phyloP scores from a whole-genome alignment of 2,329 filamentous ascomycete species.

The Xylariomycetidae sp. region DNA sequence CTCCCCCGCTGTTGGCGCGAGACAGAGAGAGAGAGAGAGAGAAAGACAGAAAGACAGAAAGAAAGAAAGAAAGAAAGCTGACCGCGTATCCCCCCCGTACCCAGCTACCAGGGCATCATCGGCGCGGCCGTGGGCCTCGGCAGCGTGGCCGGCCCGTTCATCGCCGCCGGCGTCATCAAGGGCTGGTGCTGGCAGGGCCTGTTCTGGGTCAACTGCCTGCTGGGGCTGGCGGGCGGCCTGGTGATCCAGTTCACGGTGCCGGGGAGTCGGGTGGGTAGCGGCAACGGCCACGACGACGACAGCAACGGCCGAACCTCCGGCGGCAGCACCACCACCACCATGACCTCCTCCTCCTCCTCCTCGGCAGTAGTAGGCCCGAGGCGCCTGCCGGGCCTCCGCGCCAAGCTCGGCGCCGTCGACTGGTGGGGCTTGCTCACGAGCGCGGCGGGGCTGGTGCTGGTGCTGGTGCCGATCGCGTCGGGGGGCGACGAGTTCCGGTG shows the following conservation, averaged over 20 bases:
- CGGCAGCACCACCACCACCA: too few species aligned
- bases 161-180: conserved; percentile 34
- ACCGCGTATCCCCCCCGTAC: conserved; percentile 9
- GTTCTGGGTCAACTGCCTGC: background rate
- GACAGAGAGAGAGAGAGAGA: too few species aligned
- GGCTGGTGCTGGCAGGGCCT: background rate
- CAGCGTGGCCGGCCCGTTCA: conserved; percentile 39
- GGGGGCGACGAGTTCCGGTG: background rate
- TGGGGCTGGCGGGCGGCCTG: background rate
- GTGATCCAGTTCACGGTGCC: background rate
- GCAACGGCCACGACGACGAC: too few species aligned
- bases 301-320: too few species aligned
- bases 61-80: background rate
- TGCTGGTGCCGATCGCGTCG: background rate
- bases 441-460: background rate
- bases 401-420: background rate
- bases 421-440: background rate
- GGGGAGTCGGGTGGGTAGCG: background rate
- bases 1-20: background rate
- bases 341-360: background rate
- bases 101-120: conserved; percentile 34
- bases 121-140: conserved; percentile 37
- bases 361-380: background rate
- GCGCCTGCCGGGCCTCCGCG: background rate
- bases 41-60: conserved; percentile 11